Evolutionary conservation across 768 basidiomycete genomes (phyloP).

Genomic region (Rhizopogon sp.): DNA sequence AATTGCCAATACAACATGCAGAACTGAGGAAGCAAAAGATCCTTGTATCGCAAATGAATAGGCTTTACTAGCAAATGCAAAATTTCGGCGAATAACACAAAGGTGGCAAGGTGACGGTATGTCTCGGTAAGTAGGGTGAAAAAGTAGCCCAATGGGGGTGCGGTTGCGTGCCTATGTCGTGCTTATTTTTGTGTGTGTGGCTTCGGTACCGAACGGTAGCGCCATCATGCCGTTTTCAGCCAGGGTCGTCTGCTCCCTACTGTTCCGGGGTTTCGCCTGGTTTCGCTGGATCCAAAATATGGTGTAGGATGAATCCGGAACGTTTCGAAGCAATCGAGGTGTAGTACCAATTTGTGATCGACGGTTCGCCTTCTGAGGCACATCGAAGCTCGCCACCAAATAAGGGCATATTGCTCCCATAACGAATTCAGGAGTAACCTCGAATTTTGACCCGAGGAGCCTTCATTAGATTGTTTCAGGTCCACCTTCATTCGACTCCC

Average conservation of each 20-base stretch:
- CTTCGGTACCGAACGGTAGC: neutral
- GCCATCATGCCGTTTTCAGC: neutral
- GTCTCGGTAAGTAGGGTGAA: neutral
- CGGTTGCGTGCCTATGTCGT: neutral
- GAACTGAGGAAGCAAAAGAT: too few species aligned
- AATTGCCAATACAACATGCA: too few species aligned
- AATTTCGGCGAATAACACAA: too few species aligned
- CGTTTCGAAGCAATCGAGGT: slow-evolving; percentile 11
- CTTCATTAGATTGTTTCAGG: neutral
- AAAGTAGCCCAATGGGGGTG: neutral
- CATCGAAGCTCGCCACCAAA: slow-evolving; percentile 11
- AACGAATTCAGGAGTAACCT: slow-evolving; percentile 3
- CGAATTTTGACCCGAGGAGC: neutral
- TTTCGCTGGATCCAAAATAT: slow-evolving; percentile 3
- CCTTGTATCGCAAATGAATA: too few species aligned
- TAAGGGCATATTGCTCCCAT: slow-evolving; percentile 9
- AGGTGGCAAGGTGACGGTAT: neutral
- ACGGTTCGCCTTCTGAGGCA: slow-evolving; percentile 14
- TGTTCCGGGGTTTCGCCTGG: slow-evolving; percentile 1
- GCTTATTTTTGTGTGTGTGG: slow-evolving; percentile 1
- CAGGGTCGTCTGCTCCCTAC: neutral
- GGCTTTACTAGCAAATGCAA: too few species aligned
- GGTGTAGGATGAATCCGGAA: slow-evolving; percentile 7
- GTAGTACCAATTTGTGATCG: slow-evolving; percentile 8
- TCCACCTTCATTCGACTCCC: neutral